Base-by-base conservation (phyloP, 805 yeast species). In the Schwanniomyces yamadae region DNA sequence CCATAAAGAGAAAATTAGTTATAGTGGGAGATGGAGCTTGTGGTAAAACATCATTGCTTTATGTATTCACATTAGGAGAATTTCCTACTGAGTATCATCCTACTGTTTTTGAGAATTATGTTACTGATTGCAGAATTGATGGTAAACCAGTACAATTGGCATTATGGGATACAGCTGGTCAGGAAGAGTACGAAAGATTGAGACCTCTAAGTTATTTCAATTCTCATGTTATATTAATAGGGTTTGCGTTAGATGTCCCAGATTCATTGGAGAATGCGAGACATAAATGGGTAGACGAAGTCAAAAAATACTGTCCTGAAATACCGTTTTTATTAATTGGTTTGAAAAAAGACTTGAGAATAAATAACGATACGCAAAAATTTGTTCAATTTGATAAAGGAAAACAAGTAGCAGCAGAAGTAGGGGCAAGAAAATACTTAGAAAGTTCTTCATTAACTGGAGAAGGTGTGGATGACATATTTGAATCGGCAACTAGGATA, bases 131-230 rank as follows among this genome's bases (percentile, higher is more conserved):
- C 59, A 69, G 95, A 39, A 95, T 90, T 13, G 97, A 89, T 54
- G 96, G 96, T 3, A 89, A 88, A 48, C 84, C 93, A 11, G 95
- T 89, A 3, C 83, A 88, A 44, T 62, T 89, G 37, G 90, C 95
- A 2, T 63, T 89, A 17, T 89, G 97, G 96, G 97, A 89, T 57
- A 89, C 96, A 1, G 96, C 97, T 2, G 97, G 97, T 2, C 96
- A 89, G 62, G 97, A 89, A 64, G 97, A 89, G 61, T 89, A 89
- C 56, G 96, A 89, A 56, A 67, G 96, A 40, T 66, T 90, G 40
- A 75, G 96, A 42, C 96, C 96, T 0, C 66, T 90, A 45, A 84
- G 95, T 15, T 90, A 90, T 54, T 77, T 90, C 8, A 83, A 86
- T 50, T 95, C 96, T 2, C 85, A 90, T 58, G 84, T 86, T 37